phyloP scores from a whole-genome alignment of 169 alveolate genomes.

The Ichthyophthirius multifiliis region DNA sequence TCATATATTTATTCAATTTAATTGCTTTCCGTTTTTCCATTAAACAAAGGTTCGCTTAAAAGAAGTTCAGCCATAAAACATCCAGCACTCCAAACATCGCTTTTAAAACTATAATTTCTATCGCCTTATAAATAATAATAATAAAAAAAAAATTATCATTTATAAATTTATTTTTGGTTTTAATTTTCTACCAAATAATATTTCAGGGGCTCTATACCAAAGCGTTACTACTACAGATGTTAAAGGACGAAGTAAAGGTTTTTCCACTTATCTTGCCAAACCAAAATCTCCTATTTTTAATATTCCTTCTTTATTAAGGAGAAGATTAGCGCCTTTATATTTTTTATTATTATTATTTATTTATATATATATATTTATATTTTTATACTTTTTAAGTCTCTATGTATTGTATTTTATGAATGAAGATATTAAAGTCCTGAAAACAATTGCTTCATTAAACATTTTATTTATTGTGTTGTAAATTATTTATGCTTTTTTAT shows the following conservation, averaged over 20 bases:
- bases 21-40: conserved; percentile 87
- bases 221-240: conserved; percentile 59
- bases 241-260: conserved; percentile 32
- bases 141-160: background rate
- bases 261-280: conserved; percentile 47
- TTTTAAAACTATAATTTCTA: conserved; percentile 58
- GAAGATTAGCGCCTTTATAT: conserved; percentile 31
- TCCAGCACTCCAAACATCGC: conserved; percentile 97
- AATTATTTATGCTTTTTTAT: conserved; percentile 31
- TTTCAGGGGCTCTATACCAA: conserved; percentile 84
- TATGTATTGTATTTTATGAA: conserved; percentile 21
- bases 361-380: background rate
- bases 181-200: conserved; percentile 46
- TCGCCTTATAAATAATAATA: conserved; percentile 34
- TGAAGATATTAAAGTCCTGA: conserved; percentile 42
- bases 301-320: conserved; percentile 24
- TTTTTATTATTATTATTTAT: conserved; percentile 25
- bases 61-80: conserved; percentile 90
- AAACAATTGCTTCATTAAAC: conserved; percentile 52
- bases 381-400: conserved; percentile 10
- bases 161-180: no score
- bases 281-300: conserved; percentile 56
- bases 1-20: conserved; percentile 71
- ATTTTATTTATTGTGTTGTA: conserved; percentile 48
- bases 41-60: conserved; percentile 84